Evolutionary conservation across 192 early-diverging fungal species (phyloP), one percentile per base, ranked within the genome.

Genomic region (Entomortierella chlamydospora): DNA sequence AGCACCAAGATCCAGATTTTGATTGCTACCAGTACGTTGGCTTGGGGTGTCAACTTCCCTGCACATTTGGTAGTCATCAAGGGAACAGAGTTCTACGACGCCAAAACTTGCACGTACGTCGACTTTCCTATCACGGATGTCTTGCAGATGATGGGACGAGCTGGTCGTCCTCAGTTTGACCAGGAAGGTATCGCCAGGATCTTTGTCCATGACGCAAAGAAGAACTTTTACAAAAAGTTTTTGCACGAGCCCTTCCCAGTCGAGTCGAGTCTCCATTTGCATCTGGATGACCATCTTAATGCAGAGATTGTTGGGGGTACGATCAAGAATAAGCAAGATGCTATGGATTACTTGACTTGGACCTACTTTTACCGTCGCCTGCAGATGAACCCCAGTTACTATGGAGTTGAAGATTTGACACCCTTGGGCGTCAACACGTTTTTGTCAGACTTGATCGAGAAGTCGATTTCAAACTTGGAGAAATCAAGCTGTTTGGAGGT

Each of bases 171-270:
- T 11, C 96, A 98, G 84, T 99, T 96, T 65, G 98, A 99, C 81
- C 90, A 94, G 72, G 91, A 90, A 33, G 98, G 96, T 26, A 88
- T 98, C 42, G 96, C 97, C 2, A 86, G 92, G 12, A 94, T 99
- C 56, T 91, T 99, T 77, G 97, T 99, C 0, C 94, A 96, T 28
- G 98, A 98, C 68, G 81, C 87, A 26, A 99, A 99, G 72, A 97
- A 98, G 87, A 94, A 98, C 72, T 99, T 99, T 85, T 99, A 98
- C 87, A 97, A 97, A 61, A 94, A 93, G 84, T 99, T 99, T 80
- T 86, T 99, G 54, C 95, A 97, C 72, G 95, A 97, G 71, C 96
- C 96, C 1, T 95, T 94, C 83, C 94, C 94, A n/a, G 94, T 95
- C 30, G 94, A 95, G 74, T 95, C 93, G 1, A 91, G 88, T 62